Evolutionary conservation across 106 monocot species (phyloP).

Genomic region (Allium fistulosum): DNA sequence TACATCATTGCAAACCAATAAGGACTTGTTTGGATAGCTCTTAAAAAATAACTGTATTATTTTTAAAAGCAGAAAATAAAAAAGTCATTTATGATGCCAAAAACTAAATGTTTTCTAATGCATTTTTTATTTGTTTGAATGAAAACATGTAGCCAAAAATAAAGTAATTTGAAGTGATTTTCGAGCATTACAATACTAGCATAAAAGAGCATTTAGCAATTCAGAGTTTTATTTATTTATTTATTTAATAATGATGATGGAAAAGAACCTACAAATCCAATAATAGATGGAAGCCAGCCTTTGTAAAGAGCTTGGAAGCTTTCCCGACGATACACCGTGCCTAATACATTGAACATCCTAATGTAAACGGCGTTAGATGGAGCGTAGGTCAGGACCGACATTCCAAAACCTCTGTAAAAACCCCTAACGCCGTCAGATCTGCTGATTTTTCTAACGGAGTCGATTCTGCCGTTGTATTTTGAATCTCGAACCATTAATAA

Average conservation of each 20-base stretch:
- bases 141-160: no score
- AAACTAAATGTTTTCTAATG: no score
- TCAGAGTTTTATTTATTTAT: no score
- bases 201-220: no score
- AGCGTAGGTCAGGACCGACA: constrained; percentile 82
- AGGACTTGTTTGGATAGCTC: no score
- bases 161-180: no score
- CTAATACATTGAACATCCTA: constrained; percentile 54
- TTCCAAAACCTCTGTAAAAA: constrained; percentile 85
- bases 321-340: constrained; percentile 69
- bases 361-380: constrained; percentile 69
- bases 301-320: constrained; percentile 89
- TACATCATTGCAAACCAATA: no score
- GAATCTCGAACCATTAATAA: constrained; percentile 54
- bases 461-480: constrained; percentile 50
- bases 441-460: constrained; percentile 65
- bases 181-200: no score
- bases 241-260: background rate
- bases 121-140: no score
- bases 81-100: no score
- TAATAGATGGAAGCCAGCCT: constrained; percentile 98
- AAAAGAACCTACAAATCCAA: constrained; percentile 75
- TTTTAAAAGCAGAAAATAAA: no score
- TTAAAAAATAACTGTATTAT: no score
- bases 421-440: constrained; percentile 54